Evolutionary conservation across 192 early-diverging fungal species (phyloP), one percentile per base, ranked within the genome.

Genomic region (Coemansia sp.): DNA sequence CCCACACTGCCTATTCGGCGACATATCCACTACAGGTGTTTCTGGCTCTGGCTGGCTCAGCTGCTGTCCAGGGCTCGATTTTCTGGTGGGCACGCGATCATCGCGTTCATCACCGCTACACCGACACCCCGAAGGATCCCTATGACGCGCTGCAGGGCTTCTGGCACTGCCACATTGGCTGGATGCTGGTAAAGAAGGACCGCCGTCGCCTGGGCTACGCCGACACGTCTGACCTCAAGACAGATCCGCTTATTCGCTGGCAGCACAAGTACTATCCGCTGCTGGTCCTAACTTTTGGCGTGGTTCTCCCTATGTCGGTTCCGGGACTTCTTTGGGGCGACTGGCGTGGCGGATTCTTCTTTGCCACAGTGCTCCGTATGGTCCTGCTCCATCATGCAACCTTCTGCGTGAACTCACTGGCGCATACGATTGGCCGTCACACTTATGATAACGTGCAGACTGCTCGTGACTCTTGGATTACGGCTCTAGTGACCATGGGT

Each of bases 51-150:
- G 81, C 83, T 4, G 87, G 89, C 49, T 82, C 86, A 15, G 88
- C 88, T 41, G 88, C 93, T 7, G 86, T 93, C 6, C 84, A 94
- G 69, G 93, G 93, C 56, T 90, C 89, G 52, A 87, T 92, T 61
- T 84, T 88, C 48, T 94, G 93, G 93, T 94, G 93, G 93, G 84
- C 82, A 17, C 84, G 93, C 27, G 88, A 89, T 37, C 93, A 94
- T 72, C 89, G 93, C 58, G 88, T 90, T 60, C 93, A 94, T 70
- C 93, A 94, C 82, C 83, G 92, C 51, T 94, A 88, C 73, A 94
- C 92, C 23, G 92, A 94, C 71, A 91, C 91, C 12, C 83, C 88
- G 53, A 84, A 84, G 79, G 93, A 92, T 62, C 92, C 92, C 17
- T 94, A 94, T 79, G 79, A 84, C 55, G 92, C 92, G 21, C 83